Percentiles rank a stretch among this genome's conserved stretches.
Conservation (phyloP, 1,284 basidiomycete genomes). For the Blastosporella zonata region DNA sequence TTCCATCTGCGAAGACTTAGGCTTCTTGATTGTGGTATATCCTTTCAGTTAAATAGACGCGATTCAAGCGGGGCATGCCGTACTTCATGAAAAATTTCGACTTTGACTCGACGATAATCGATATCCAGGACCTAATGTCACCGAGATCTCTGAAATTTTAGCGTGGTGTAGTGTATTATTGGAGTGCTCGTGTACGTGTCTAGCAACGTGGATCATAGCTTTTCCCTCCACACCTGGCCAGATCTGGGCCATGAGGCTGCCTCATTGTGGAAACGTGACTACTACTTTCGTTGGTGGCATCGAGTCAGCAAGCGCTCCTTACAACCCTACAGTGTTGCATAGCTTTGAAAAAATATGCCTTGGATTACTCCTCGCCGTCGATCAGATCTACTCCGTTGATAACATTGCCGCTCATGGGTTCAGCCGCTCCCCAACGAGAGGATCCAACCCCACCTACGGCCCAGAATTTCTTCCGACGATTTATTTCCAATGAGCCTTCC, state of each 20-base stretch:
- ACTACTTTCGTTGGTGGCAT: neutral
- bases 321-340: conserved; percentile 4
- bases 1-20: neutral
- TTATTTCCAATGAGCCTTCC: neutral
- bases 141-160: conserved; percentile 9
- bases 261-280: conserved; percentile 15
- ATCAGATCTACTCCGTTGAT: conserved; percentile 3
- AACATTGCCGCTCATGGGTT: conserved; percentile 6
- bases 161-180: neutral
- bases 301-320: neutral
- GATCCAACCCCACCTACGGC: conserved; percentile 7
- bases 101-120: conserved; percentile 5
- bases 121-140: conserved; percentile 1
- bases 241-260: conserved; percentile 13
- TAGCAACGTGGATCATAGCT: conserved; percentile 13
- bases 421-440: neutral
- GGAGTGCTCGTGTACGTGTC: neutral
- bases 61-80: conserved; percentile 2
- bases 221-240: conserved; percentile 7
- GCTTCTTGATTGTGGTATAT: neutral
- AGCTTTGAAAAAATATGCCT: conserved; percentile 8
- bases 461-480: conserved; percentile 7
- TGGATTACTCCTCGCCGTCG: neutral
- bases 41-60: neutral
- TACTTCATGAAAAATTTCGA: conserved; percentile 2